phyloP scores from a whole-genome alignment of 2,329 filamentous ascomycete genomes.

The Ambrosiella beaveri region DNA sequence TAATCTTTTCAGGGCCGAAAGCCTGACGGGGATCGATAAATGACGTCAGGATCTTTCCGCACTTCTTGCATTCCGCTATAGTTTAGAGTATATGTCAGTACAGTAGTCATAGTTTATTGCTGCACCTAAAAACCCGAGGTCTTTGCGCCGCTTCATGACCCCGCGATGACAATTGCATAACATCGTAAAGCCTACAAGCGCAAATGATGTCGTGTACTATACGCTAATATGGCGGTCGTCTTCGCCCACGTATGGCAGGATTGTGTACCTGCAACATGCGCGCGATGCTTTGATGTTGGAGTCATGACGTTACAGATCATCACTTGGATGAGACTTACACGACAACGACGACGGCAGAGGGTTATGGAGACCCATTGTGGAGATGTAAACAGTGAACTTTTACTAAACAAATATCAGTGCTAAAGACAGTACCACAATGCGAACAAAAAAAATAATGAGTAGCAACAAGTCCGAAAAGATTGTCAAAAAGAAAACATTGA shows the following conservation, averaged over 20 bases:
- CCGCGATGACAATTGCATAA: background rate
- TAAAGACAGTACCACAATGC: too few relatives aligned
- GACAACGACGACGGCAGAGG: slow-evolving; percentile 49
- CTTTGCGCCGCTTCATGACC: background rate
- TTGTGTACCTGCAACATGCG: too few relatives aligned
- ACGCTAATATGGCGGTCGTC: too few relatives aligned
- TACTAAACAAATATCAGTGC: too few relatives aligned
- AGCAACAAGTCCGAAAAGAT: too few relatives aligned
- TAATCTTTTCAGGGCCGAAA: slow-evolving; percentile 93
- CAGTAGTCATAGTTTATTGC: background rate
- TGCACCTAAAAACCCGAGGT: background rate
- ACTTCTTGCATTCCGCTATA: slow-evolving; percentile 91
- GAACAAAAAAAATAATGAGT: too few relatives aligned
- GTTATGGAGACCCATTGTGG: slow-evolving; percentile 45
- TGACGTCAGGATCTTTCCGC: slow-evolving; percentile 82
- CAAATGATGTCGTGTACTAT: background rate
- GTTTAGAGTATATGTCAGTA: background rate
- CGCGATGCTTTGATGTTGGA: too few relatives aligned
- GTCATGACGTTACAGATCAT: too few relatives aligned
- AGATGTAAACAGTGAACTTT: background rate
- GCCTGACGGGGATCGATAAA: slow-evolving; percentile 88
- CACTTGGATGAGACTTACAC: slow-evolving; percentile 34
- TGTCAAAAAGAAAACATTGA: too few relatives aligned
- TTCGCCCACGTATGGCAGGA: too few relatives aligned
- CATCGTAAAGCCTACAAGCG: background rate